Evolutionary conservation across 495 filamentous ascomycete species (phyloP).

Genomic region (Oidiodendron maius): DNA sequence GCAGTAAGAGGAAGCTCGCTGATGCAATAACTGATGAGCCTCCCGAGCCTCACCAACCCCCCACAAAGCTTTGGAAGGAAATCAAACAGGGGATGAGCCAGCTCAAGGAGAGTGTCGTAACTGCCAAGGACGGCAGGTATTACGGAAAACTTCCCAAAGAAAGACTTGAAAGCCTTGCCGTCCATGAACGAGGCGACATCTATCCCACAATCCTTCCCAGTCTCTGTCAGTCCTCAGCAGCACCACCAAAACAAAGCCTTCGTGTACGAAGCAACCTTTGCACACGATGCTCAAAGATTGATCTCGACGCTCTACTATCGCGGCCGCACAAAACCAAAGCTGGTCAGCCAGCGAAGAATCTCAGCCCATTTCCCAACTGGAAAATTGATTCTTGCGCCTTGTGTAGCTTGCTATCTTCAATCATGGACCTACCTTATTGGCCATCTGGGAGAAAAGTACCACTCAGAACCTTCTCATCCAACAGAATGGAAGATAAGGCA

Average conservation of each 20-base stretch:
- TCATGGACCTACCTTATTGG: not conserved
- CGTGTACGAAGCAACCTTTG: slow-evolving; percentile 2
- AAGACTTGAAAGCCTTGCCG: slow-evolving; percentile 4
- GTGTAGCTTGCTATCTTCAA: not conserved
- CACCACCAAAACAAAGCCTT: slow-evolving; percentile 2
- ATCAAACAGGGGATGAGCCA: too few relatives aligned
- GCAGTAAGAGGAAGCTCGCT: slow-evolving; percentile 6
- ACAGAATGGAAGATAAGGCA: slow-evolving; percentile 2
- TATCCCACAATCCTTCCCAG: slow-evolving; percentile 8
- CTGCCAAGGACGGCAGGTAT: not conserved
- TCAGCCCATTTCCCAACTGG: slow-evolving; percentile 3
- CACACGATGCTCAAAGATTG: not conserved
- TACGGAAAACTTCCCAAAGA: slow-evolving; percentile 1
- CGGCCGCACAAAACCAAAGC: slow-evolving; percentile 3
- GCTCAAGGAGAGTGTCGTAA: slow-evolving; percentile 4
- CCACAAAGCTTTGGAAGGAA: too few relatives aligned
- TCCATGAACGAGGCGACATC: slow-evolving; percentile 6
- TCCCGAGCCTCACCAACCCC: slow-evolving; percentile 1
- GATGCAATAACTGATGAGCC: slow-evolving; percentile 1
- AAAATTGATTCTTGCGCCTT: not conserved
- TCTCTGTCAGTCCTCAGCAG: slow-evolving; percentile 4
- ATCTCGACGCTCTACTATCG: slow-evolving; percentile 3
- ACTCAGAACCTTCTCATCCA: slow-evolving; percentile 4
- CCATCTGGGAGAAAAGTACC: not conserved
- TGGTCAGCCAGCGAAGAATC: not conserved